phyloP scores from a whole-genome alignment of 2,329 filamentous ascomycete species.

The Fusarium sp. region DNA sequence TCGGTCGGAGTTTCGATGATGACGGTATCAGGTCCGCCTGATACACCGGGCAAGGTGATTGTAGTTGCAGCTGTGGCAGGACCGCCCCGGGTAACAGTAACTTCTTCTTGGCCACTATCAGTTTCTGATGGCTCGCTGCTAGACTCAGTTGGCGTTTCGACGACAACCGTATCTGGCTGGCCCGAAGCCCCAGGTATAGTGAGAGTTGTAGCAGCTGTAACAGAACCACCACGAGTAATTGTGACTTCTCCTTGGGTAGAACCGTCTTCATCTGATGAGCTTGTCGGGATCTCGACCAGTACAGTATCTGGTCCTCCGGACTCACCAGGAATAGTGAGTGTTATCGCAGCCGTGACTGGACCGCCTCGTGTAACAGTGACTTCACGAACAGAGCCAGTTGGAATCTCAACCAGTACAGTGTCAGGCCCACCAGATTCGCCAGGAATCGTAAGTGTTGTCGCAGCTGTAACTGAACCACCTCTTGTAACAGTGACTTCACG shows the following conservation, averaged over 20 bases:
- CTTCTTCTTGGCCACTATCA: accelerated
- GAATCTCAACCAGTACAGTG: constrained; percentile 10
- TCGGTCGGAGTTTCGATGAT: neutral
- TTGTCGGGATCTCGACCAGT: neutral
- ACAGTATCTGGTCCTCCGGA: constrained; percentile 3
- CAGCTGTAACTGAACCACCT: neutral
- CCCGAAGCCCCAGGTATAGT: neutral
- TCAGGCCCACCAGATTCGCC: neutral
- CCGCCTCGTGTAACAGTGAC: neutral
- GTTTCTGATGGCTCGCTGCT: neutral
- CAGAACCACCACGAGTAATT: neutral
- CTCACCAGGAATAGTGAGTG: neutral
- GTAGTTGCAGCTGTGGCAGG: neutral
- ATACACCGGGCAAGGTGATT: neutral
- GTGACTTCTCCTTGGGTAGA: neutral
- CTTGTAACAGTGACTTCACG: neutral
- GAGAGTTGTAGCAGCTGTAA: neutral
- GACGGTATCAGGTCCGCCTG: neutral
- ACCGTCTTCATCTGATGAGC: neutral
- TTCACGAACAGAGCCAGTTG: neutral
- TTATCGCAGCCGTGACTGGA: neutral
- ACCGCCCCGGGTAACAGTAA: neutral
- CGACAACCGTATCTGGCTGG: neutral
- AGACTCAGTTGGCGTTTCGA: neutral
- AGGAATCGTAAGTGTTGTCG: neutral